These are phyloP conservation scores for Coix lacrymajobi DNA, from an alignment of 176 grass and related monocot genomes.

Conservation along the genomic window DNA sequence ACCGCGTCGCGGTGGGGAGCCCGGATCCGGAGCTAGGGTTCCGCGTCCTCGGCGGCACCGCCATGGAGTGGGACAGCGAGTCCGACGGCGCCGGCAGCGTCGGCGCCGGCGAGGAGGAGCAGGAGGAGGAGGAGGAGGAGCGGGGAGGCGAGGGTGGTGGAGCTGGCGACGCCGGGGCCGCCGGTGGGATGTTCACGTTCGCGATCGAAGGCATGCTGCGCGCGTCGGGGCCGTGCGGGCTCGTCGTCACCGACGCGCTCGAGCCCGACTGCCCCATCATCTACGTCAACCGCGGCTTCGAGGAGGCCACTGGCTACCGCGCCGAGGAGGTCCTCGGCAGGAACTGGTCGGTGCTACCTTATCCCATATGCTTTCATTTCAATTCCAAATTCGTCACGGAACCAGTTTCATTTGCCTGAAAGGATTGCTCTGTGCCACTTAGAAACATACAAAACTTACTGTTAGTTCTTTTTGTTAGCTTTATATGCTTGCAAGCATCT, in stretches of 20 bases:
- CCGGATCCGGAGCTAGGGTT: slow-evolving; percentile 57
- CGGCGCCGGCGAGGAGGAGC: slow-evolving; percentile 40
- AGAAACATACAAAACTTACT: not conserved
- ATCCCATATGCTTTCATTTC: not conserved
- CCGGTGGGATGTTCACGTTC: slow-evolving; percentile 56
- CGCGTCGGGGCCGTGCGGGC: slow-evolving; percentile 56
- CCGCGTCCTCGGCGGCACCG: not conserved
- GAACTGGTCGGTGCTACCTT: slow-evolving; percentile 63
- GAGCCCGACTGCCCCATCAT: slow-evolving; percentile 92
- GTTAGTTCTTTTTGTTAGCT: not conserved
- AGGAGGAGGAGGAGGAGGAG: slow-evolving; percentile 15
- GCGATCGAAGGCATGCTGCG: slow-evolving; percentile 75
- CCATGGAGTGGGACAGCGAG: slow-evolving; percentile 92
- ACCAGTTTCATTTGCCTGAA: not conserved
- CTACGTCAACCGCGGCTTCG: slow-evolving; percentile 96
- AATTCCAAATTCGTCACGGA: not conserved
- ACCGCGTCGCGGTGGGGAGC: slow-evolving; percentile 1
- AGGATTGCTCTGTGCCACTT: not conserved
- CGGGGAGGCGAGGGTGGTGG: not conserved
- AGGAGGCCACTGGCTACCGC: slow-evolving; percentile 78
- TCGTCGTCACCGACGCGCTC: slow-evolving; percentile 86
- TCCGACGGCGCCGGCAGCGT: slow-evolving; percentile 62
- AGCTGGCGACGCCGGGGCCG: not conserved
- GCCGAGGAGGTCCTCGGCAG: slow-evolving; percentile 98
- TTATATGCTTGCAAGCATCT: not conserved